Evolutionary conservation across 345 rosid species (phyloP), one percentile per base, ranked within the genome.

Genomic region (Zanthoxylum bungeanum): DNA sequence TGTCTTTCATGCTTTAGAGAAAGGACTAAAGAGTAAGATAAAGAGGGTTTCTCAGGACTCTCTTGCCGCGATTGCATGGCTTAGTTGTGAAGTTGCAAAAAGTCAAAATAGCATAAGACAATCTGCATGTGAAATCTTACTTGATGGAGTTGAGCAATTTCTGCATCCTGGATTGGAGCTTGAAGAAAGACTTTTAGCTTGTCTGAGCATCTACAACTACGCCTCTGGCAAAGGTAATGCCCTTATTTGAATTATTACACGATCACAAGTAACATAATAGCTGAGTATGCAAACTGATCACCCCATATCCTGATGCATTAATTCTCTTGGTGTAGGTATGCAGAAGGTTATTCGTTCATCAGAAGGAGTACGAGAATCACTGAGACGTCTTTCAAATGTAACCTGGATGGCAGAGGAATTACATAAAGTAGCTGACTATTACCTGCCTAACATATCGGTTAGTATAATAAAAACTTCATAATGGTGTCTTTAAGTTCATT

Each of bases 381-480:
- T 93, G 51, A 83, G 96, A 76, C 89, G 98, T 28, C 88, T 93
- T 80, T 91, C 98, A 19, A 70, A 82, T 75, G 89, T 91, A 70
- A 86, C 89, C 10, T 91, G 98, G 98, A 90, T 91, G 93, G 98
- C 98, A 36, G 97, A 93, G 75, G 98, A 93, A 73, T 71, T 93
- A 61, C 97, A 91, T 76, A 83, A 82, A 83, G 97, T 90, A 69
- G 92, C 91, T 5, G 91, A 91, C 60, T 87, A 78, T 72, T 91
- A 87, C 75, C 82, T 91, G 55, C 89, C 93, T 22, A 85, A 84
- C 76, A 84, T 78, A 83, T 85, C 96, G 67, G 97, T 91, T 64
- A 84, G 96, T 84, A 63, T 31, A 63, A 56, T 79, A 22, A 27
- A 47, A 60, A 61, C 46, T 61, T 22, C 9, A 46, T 21, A 28